Base-by-base conservation (phyloP, 192 early-diverging fungal species). In the Haplosporangium gracile region DNA sequence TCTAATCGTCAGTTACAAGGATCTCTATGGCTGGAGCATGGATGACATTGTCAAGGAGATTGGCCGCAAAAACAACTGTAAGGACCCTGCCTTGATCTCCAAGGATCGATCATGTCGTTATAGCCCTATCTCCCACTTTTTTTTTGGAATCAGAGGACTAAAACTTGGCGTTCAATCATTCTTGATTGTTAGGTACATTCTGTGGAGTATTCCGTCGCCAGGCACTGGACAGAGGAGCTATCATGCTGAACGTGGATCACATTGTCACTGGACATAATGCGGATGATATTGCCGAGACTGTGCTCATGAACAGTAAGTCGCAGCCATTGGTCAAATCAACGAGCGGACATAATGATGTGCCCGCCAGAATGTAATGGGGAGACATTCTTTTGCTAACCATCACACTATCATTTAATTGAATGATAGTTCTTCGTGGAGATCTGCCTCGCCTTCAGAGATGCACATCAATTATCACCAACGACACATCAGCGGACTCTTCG, bases 191-290 rank as follows among this genome's bases (percentile, higher is more conserved):
- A 89, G 88, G 88, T 75, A 99, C 98, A 20, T 99, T 98, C 83
- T 99, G 98, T 82, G 98, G 98, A 65, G 98, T 99, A 53, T 99
- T 99, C 84, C 94, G 98, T 69, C 92, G 98, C 32, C 98, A 99
- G 88, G 98, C 98, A 53, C 90, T 99, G 70, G 98, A 99, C 76
- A 91, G 98, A 63, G 98, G 98, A 51, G 96, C 98, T 2, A 92
- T 95, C 63, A 92, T 97, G 93, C 90, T 99, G 34, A 91, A 94
- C 39, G 96, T 97, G 2, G 95, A 98, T 87, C 98, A 99, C 80
- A 98, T 99, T 83, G 97, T 99, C 24, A 99, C 98, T 3, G 98
- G 98, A 49, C 98, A 99, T 75, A 99, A 99, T 84, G 98, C 98
- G 16, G 98, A 99, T 88, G 98, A 99, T 87, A 96, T 99, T 70